Conservation (phyloP, 345 rosid species). For the Noccaea bulbosa region DNA sequence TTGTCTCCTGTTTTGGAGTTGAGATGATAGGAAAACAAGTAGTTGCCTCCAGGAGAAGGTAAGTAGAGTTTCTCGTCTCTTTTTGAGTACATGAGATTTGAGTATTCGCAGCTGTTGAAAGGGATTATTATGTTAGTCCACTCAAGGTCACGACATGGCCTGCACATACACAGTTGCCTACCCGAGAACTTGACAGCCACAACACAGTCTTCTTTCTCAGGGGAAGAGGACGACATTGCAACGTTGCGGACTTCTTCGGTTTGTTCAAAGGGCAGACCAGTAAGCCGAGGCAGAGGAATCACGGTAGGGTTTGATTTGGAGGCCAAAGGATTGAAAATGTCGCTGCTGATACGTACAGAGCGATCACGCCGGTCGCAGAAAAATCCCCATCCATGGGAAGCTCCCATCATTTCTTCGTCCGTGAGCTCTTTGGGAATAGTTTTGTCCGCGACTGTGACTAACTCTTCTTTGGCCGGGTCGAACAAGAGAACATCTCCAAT, state of each 20-base stretch:
- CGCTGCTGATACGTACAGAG: constrained; percentile 1
- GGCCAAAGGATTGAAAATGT: constrained; percentile 6
- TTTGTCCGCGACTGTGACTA: constrained; percentile 6
- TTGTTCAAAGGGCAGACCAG: neutral
- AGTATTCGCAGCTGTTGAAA: neutral
- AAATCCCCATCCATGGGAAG: constrained; percentile 33
- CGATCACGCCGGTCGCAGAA: neutral
- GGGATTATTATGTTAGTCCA: constrained; percentile 26
- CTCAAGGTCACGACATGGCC: constrained; percentile 15
- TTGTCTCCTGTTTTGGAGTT: neutral
- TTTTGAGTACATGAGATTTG: constrained; percentile 28
- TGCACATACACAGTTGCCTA: neutral
- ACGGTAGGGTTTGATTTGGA: constrained; percentile 4
- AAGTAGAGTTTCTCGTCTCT: constrained; percentile 19
- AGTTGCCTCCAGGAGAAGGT: constrained; percentile 25
- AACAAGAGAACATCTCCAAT: constrained; percentile 6
- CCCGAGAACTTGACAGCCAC: constrained; percentile 24
- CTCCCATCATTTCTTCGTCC: neutral
- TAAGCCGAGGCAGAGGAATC: constrained; percentile 18
- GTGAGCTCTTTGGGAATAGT: neutral
- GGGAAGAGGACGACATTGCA: constrained; percentile 24
- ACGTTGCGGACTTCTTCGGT: neutral
- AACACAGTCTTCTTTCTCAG: neutral
- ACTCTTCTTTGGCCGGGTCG: constrained; percentile 9
- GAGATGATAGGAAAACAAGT: constrained; percentile 17